Conservation (phyloP, 1,284 basidiomycete species). For the Erythrobasidium hasegawianum region DNA sequence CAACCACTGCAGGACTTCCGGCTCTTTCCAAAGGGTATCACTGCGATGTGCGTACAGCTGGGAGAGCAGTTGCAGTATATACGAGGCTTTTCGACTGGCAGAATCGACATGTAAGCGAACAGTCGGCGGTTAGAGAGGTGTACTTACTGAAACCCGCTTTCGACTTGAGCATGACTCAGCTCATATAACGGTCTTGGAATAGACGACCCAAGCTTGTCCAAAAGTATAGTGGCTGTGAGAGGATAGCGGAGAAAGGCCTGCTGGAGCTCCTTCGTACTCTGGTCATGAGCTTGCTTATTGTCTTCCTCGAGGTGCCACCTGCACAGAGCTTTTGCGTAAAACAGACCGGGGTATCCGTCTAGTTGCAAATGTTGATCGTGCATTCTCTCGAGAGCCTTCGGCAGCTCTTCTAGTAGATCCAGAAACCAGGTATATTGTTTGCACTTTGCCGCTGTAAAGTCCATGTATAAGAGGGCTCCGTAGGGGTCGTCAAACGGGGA, state of each 20-base stretch:
- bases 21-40: constrained; percentile 72
- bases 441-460: constrained; percentile 28
- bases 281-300: constrained; percentile 57
- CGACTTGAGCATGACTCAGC: constrained; percentile 31
- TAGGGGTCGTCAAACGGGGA: constrained; percentile 65
- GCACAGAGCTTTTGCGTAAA: constrained; percentile 70
- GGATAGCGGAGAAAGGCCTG: constrained; percentile 74
- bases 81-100: constrained; percentile 35
- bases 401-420: constrained; percentile 55
- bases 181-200: constrained; percentile 59
- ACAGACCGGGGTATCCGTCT: constrained; percentile 70
- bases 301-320: constrained; percentile 57
- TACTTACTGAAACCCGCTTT: constrained; percentile 35
- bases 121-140: constrained; percentile 36
- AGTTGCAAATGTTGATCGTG: constrained; percentile 53
- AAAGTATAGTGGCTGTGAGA: constrained; percentile 69
- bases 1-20: constrained; percentile 66
- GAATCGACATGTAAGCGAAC: neutral
- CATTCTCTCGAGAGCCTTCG: constrained; percentile 10
- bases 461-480: constrained; percentile 65
- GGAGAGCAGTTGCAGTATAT: constrained; percentile 60
- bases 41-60: constrained; percentile 80
- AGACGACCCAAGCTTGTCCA: constrained; percentile 72
- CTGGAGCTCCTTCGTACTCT: constrained; percentile 63
- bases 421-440: constrained; percentile 64